Percentiles rank a stretch among this genome's conserved stretches.
Evolutionary conservation across 805 yeast genomes (phyloP).

Genomic region (Metschnikowia cerradonensis): DNA sequence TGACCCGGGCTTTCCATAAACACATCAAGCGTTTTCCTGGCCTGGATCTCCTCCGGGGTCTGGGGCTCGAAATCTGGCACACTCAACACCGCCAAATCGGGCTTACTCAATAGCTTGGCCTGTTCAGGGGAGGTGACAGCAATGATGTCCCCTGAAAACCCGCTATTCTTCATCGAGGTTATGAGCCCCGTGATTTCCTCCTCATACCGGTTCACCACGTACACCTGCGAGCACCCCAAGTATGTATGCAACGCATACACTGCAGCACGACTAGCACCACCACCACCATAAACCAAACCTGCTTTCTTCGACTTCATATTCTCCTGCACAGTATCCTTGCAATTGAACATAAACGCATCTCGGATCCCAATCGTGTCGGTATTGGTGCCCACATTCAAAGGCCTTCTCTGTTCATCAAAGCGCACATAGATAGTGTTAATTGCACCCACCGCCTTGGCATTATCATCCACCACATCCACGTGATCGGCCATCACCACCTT

Average conservation of each 20-base stretch:
- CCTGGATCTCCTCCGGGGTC: slow-evolving; percentile 21
- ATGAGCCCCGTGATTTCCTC: slow-evolving; percentile 23
- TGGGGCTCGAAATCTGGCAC: slow-evolving; percentile 28
- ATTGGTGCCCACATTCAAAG: slow-evolving; percentile 26
- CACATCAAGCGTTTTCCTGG: slow-evolving; percentile 24
- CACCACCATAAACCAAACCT: slow-evolving; percentile 34
- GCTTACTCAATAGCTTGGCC: slow-evolving; percentile 18
- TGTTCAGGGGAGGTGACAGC: slow-evolving; percentile 23
- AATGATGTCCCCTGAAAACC: slow-evolving; percentile 24
- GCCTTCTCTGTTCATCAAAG: slow-evolving; percentile 11
- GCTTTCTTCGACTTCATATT: slow-evolving; percentile 13
- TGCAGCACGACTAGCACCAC: slow-evolving; percentile 34
- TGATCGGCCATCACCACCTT: slow-evolving; percentile 24
- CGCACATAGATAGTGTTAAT: slow-evolving; percentile 31
- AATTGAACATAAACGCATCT: slow-evolving; percentile 22
- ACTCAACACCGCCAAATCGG: slow-evolving; percentile 24
- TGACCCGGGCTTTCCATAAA: slow-evolving; percentile 23
- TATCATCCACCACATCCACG: slow-evolving; percentile 25
- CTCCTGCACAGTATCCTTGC: slow-evolving; percentile 9
- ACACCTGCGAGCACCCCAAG: slow-evolving; percentile 24
- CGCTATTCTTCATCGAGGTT: slow-evolving; percentile 18
- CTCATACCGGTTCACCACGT: slow-evolving; percentile 27
- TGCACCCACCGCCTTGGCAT: slow-evolving; percentile 31
- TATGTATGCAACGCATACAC: slow-evolving; percentile 26
- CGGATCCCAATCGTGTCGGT: slow-evolving; percentile 32